Conservation (phyloP, 139 green algal species). For the Ettlia oleoabundans region DNA sequence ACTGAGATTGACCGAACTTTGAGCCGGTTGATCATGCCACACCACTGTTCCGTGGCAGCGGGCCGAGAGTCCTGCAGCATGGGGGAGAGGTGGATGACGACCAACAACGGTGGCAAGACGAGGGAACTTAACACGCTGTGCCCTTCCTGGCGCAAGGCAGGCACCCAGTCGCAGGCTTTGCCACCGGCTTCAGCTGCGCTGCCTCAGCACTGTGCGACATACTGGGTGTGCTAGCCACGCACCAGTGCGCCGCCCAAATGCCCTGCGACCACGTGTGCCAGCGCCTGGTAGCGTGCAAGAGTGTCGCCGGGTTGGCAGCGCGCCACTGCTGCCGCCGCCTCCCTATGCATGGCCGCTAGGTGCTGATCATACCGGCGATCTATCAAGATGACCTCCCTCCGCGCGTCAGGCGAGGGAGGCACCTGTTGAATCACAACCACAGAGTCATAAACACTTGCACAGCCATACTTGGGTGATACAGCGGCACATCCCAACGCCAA, state of each 20-base stretch:
- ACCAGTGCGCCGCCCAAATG: conserved; percentile 58
- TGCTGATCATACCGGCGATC: conserved; percentile 51
- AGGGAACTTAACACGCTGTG: too few relatives aligned
- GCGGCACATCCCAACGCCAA: too few relatives aligned
- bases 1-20: background rate
- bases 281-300: conserved; percentile 45
- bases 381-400: conserved; percentile 57
- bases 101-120: too few relatives aligned
- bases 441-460: too few relatives aligned
- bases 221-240: background rate
- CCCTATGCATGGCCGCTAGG: conserved; percentile 32
- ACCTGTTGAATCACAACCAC: too few relatives aligned
- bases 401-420: background rate
- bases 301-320: background rate
- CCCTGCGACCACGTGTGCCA: conserved; percentile 53
- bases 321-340: background rate
- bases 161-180: too few relatives aligned
- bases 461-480: too few relatives aligned
- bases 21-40: conserved; percentile 13
- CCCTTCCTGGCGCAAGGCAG: too few relatives aligned
- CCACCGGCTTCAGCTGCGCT: too few relatives aligned
- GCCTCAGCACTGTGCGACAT: background rate
- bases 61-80: conserved; percentile 40
- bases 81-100: too few relatives aligned
- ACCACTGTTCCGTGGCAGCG: conserved; percentile 23